Base-by-base conservation (phyloP, 306 rosid genomes). In the Sicyos edulis region DNA sequence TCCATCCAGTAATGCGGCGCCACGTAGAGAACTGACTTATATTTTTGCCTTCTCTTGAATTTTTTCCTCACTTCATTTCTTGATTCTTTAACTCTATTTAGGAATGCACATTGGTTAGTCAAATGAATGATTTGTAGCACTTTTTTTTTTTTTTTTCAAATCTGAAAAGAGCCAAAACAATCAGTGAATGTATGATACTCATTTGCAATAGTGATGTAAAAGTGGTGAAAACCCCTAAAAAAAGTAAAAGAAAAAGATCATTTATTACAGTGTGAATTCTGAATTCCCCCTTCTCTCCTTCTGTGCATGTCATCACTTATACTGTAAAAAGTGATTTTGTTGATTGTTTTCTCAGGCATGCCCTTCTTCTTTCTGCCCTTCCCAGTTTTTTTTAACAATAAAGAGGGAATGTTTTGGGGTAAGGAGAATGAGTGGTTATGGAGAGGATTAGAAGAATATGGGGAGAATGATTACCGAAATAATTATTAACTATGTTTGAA, bases 41-140 rank as follows among this genome's bases (percentile, higher is more conserved):
- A 77, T 81, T 82, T 77, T 85, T 45, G 54, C 37, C 53, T 42
- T 6, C 80, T 69, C 82, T 76, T 86, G 3, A 63, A 7, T 79
- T 82, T 58, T 56, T 62, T 75, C 32, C n/a, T 20, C 71, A 26
- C 71, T 26, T n/a, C 17, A 60, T 82, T 86, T 86, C 85, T 80
- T 72, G 82, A 85, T 90, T 90, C 89, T 90, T 90, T 61, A 8
- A 86, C 70, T 76, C 79, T 88, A 79, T 82, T 81, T 81, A 66
- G 77, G 76, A 80, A 77, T 79, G 80, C 74, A 82, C 56, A 68
- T 68, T 78, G 79, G 73, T 68, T 85, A 72, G 81, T 77, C 89
- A 86, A 85, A 82, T 82, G 80, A 89, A 88, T 85, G 82, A 81
- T 75, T 71, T 80, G 82, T 68, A 49, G 82, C 77, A 79, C 44